These are phyloP conservation scores for Fusarium armeniacum DNA, from an alignment of 2,329 filamentous ascomycete genomes.

Conservation along the genomic window DNA sequence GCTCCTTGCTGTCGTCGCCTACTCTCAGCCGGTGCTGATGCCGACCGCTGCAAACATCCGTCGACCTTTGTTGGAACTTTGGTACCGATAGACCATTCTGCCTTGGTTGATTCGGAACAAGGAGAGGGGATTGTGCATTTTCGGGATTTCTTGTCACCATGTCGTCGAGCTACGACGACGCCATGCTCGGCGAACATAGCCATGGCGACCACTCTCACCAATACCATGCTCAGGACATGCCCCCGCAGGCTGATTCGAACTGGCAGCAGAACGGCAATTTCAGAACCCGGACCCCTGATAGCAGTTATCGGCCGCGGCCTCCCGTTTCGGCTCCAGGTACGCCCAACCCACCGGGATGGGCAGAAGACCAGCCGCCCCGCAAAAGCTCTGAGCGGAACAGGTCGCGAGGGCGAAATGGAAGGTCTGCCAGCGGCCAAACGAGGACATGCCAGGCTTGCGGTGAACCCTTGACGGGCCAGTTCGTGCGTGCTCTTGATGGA, in stretches of 20 bases:
- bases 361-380: slow-evolving; percentile 60
- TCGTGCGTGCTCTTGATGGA: slow-evolving; percentile 91
- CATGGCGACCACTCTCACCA: slow-evolving; percentile 51
- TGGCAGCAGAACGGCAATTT: slow-evolving; percentile 58
- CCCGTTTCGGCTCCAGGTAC: slow-evolving; percentile 55
- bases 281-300: slow-evolving; percentile 56
- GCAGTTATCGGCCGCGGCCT: slow-evolving; percentile 53
- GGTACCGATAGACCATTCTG: slow-evolving; percentile 51
- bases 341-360: slow-evolving; percentile 51
- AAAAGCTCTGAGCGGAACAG: slow-evolving; percentile 71
- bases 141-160: slow-evolving; percentile 54
- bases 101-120: slow-evolving; percentile 46
- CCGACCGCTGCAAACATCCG: slow-evolving; percentile 54
- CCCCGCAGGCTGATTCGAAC: slow-evolving; percentile 52
- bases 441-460: slow-evolving; percentile 89
- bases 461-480: slow-evolving; percentile 90
- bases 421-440: slow-evolving; percentile 70
- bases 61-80: slow-evolving; percentile 52
- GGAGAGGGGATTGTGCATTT: slow-evolving; percentile 47
- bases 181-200: slow-evolving; percentile 57
- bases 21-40: slow-evolving; percentile 55
- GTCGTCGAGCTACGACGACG: slow-evolving; percentile 64
- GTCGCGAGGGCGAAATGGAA: slow-evolving; percentile 67
- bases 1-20: slow-evolving; percentile 29
- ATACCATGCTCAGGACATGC: slow-evolving; percentile 48